A percentile compares a stretch with the other conserved stretches of the same genome.
phyloP scores from a whole-genome alignment of 2,329 filamentous ascomycete genomes.

The Pezizomycotina sp. region DNA sequence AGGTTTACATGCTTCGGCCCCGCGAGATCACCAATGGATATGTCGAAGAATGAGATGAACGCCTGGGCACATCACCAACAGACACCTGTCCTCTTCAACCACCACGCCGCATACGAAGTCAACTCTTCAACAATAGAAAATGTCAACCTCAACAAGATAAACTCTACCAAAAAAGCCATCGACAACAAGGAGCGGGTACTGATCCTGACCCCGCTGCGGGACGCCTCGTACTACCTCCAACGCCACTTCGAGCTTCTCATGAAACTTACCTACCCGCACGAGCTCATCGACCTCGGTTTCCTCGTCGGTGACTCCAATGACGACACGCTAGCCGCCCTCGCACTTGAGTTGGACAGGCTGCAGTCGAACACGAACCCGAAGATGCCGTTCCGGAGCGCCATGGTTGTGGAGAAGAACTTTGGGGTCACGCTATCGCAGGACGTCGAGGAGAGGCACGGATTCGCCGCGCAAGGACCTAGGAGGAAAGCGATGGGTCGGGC shows the following conservation, averaged over 20 bases:
- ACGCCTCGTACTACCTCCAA: conserved; percentile 63
- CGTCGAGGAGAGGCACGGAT: conserved; percentile 70
- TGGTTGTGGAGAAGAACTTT: conserved; percentile 85
- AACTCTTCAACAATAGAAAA: conserved; percentile 64
- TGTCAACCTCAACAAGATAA: conserved; percentile 70
- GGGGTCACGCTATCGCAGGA: conserved; percentile 55
- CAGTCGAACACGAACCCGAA: conserved; percentile 59
- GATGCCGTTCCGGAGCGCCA: conserved; percentile 68
- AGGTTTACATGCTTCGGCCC: conserved; percentile 98
- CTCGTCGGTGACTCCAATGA: conserved; percentile 82
- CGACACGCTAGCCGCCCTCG: conserved; percentile 74
- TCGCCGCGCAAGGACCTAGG: conserved; percentile 72
- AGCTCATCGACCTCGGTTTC: conserved; percentile 88
- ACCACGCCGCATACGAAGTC: conserved; percentile 72
- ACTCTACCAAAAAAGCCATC: conserved; percentile 61
- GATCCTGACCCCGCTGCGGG: conserved; percentile 81
- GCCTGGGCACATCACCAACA: conserved; percentile 77
- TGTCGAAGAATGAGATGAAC: conserved; percentile 78
- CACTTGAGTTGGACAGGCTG: conserved; percentile 70
- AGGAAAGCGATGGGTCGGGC: conserved; percentile 80
- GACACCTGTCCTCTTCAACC: conserved; percentile 92
- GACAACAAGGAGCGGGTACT: conserved; percentile 73
- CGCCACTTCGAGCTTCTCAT: conserved; percentile 89
- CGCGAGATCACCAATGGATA: conserved; percentile 85
- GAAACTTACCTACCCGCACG: conserved; percentile 81